These are phyloP conservation scores for Lithocarpus polystachyus DNA, from an alignment of 306 rosid species.

Conservation along the genomic window DNA sequence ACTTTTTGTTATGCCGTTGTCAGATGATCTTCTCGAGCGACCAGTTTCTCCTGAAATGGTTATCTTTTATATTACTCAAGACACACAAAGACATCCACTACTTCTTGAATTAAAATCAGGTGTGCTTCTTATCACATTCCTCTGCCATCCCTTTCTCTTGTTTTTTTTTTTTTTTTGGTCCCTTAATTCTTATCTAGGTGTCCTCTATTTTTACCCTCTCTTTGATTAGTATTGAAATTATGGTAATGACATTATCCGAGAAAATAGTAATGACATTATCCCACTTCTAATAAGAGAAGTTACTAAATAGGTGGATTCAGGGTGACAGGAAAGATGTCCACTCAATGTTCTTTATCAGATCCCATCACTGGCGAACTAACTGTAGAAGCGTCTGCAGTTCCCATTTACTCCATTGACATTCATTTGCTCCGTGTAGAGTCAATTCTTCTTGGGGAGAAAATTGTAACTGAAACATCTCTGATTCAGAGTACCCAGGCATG, in stretches of 20 bases:
- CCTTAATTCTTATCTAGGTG: slow-evolving; percentile 10
- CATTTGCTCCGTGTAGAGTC: slow-evolving; percentile 86
- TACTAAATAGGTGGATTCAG: slow-evolving; percentile 78
- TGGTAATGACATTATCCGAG: slow-evolving; percentile 7
- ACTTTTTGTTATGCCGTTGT: slow-evolving; percentile 18
- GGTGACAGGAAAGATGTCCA: slow-evolving; percentile 76
- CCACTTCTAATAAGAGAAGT: slow-evolving; percentile 21
- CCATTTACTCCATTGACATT: slow-evolving; percentile 74
- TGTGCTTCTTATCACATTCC: slow-evolving; percentile 23
- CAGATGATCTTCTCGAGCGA: slow-evolving; percentile 67
- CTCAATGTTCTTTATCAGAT: slow-evolving; percentile 71
- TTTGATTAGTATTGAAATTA: slow-evolving; percentile 1
- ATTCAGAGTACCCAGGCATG: slow-evolving; percentile 88
- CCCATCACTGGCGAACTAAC: slow-evolving; percentile 80
- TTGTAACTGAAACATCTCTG: slow-evolving; percentile 71
- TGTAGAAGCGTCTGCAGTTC: slow-evolving; percentile 80
- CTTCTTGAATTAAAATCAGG: slow-evolving; percentile 90
- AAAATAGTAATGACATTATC: slow-evolving; percentile 8
- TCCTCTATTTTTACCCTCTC: background rate
- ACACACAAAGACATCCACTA: slow-evolving; percentile 91
- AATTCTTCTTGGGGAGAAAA: slow-evolving; percentile 82
- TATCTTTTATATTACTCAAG: slow-evolving; percentile 86
- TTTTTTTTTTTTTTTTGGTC: background rate
- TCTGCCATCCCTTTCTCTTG: background rate
- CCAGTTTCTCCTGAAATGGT: slow-evolving; percentile 81